Base-by-base conservation (phyloP, 2,329 filamentous ascomycete genomes). In the Paraconiothyrium brasiliense region DNA sequence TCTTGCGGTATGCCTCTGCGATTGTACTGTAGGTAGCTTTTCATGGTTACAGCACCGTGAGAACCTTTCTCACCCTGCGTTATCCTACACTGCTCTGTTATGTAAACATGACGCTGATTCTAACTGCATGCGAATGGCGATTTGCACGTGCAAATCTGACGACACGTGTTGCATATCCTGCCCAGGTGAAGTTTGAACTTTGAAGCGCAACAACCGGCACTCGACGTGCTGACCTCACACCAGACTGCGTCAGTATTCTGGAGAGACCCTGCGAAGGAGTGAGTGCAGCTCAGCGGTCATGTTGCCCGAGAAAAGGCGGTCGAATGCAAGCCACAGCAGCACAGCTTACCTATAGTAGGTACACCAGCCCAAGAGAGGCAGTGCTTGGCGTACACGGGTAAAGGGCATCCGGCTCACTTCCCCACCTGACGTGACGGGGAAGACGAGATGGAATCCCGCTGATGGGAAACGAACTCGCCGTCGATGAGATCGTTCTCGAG, bases 351-450 rank as follows among this genome's bases (percentile, higher is more conserved):
- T 20, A 20, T 20, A 20, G 20, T 20, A 20, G 20, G 20, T 20
- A 58, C 14, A 9, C 48, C 16, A n/a, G 24, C 44, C 34, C 34
- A 48, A 20, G 22, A n/a, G 51, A 43, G 54, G 55, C 59, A 32
- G 44, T 49, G 50, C 49, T 61, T 61, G 59, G 59, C 49, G 55
- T 43, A 14, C 20, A 34, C 46, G 47, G 54, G 27, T 48, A 34
- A 50, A 48, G 54, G 11, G 50, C 32, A 9, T 54, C 20, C 51
- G 16, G 51, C 16, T 54, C 46, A 32, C 39, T 34, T 35, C 37
- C 39, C 52, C 39, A 9, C 30, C 13, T n/a, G 20, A 34, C 34
- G 34, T 16, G 20, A 39, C 13, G 14, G 22, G 24, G 6, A n/a
- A n/a, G n/a, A 27, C 10, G 11, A 30, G 20, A 16, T 39, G 49